phyloP scores from a whole-genome alignment of 2,329 filamentous ascomycete species.

The Fusarium sp. region DNA sequence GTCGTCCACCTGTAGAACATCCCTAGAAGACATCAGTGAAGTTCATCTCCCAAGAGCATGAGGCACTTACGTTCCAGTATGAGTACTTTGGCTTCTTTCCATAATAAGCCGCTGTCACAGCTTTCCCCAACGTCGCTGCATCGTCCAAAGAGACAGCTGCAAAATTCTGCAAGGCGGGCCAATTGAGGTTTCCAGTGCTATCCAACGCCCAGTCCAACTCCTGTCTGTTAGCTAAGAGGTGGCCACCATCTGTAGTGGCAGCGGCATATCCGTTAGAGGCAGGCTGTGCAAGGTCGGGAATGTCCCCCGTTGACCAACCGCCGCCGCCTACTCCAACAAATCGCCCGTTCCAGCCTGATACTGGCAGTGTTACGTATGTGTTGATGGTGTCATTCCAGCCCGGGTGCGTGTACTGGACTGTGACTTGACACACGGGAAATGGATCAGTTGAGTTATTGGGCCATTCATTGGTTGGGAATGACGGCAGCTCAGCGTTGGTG shows the following conservation, averaged over 20 bases:
- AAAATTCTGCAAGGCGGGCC: slow-evolving; percentile 42
- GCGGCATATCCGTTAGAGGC: slow-evolving; percentile 9
- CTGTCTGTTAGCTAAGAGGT: neutral
- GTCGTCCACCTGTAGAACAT: slow-evolving; percentile 65
- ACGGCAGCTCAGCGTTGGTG: neutral
- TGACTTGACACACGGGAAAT: slow-evolving; percentile 5
- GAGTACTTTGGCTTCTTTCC: slow-evolving; percentile 49
- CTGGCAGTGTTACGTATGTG: slow-evolving; percentile 16
- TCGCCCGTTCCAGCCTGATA: slow-evolving; percentile 24
- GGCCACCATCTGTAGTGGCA: slow-evolving; percentile 26
- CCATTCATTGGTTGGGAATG: slow-evolving; percentile 1
- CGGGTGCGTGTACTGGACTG: slow-evolving; percentile 22
- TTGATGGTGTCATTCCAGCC: slow-evolving; percentile 27
- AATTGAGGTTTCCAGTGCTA: slow-evolving; percentile 37
- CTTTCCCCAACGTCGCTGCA: slow-evolving; percentile 54
- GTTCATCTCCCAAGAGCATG: accelerated
- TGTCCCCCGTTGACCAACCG: slow-evolving; percentile 19
- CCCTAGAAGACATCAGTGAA: slow-evolving; percentile 31
- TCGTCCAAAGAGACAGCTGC: slow-evolving; percentile 44
- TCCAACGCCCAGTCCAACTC: slow-evolving; percentile 27
- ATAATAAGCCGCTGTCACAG: slow-evolving; percentile 55
- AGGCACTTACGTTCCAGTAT: slow-evolving; percentile 54
- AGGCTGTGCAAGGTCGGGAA: neutral
- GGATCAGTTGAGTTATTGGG: neutral
- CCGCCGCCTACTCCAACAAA: slow-evolving; percentile 30